A percentile compares a stretch with the other conserved stretches of the same genome.
These are phyloP conservation scores for Xylaria multiplex DNA, from an alignment of 2,329 filamentous ascomycete genomes.

Conservation along the genomic window DNA sequence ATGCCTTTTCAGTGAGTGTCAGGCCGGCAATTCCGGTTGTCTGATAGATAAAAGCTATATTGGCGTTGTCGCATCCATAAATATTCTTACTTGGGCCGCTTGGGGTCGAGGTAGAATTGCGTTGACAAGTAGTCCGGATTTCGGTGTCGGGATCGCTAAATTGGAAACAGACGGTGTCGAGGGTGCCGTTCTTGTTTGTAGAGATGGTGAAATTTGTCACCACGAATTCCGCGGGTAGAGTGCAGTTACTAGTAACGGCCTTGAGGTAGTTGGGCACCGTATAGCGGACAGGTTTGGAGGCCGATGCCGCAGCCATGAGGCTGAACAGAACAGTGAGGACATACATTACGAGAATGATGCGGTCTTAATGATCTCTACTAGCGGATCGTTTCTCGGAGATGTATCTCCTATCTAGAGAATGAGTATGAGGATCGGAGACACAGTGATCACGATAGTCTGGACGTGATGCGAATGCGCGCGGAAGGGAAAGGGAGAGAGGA, in stretches of 20 bases:
- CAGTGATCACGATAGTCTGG: background rate
- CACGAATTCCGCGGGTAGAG: slow-evolving; percentile 42
- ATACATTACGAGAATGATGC: slow-evolving; percentile 38
- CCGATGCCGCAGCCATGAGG: slow-evolving; percentile 40
- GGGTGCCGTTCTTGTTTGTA: slow-evolving; percentile 38
- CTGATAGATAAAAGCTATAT: slow-evolving; percentile 48
- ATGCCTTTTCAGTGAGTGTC: slow-evolving; percentile 45
- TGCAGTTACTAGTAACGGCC: slow-evolving; percentile 39
- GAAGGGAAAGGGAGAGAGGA: background rate
- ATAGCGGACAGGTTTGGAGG: slow-evolving; percentile 44
- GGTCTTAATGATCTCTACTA: background rate
- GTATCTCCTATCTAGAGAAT: background rate
- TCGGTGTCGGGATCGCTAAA: slow-evolving; percentile 44
- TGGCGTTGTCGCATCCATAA: slow-evolving; percentile 44
- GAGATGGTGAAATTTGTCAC: slow-evolving; percentile 44
- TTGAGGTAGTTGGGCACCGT: slow-evolving; percentile 40
- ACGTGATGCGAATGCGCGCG: background rate
- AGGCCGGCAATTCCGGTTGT: slow-evolving; percentile 43
- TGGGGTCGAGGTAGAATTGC: slow-evolving; percentile 44
- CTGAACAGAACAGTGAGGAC: slow-evolving; percentile 35
- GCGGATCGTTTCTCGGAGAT: background rate
- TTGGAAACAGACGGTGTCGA: slow-evolving; percentile 42
- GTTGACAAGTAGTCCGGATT: slow-evolving; percentile 44
- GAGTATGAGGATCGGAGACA: background rate
- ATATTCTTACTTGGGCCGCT: slow-evolving; percentile 39